Base-by-base conservation (phyloP, 2,329 filamentous ascomycete species). In the Epichloe typhina region DNA sequence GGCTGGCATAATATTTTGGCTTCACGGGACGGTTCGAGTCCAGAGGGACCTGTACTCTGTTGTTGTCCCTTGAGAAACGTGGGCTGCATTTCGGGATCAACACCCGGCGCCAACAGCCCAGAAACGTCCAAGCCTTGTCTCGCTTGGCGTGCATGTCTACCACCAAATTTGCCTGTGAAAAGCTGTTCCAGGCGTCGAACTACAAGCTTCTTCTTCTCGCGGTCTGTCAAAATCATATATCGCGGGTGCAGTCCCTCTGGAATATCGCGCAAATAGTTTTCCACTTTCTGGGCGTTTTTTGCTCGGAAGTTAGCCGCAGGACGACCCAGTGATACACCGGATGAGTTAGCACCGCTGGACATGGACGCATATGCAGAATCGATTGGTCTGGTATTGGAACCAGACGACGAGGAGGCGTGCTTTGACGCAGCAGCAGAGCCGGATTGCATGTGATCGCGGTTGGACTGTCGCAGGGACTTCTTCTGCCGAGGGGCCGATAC, bases 121-220 rank as follows among this genome's bases (percentile, higher is more conserved):
- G 52, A 47, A 0, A 56, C 56, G 15, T 59, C 55, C 15, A 52
- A 46, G 3, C 50, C 37, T 12, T 53, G 59, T 51, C 56, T 65
- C 43, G 54, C 60, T 13, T 55, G 62, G 38, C 54, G 59, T 36
- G 56, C 45, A 66, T 72, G 62, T 60, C 70, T 66, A 4, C 69
- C 69, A 4, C 64, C 66, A 17, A 75, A 72, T 60, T 83, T 86
- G 3, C 88, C 88, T 0, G 86, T 88, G 54, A 93, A 94, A 1
- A 94, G 73, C 55, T 90, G 85, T 60, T 94, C 88, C 5, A 94
- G 65, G 2, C 86, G 77, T 50, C 80, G 76, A 2, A 91, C 88
- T 0, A 91, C 83, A 19, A 89, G 61, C 61, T 83, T 88, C 69
- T 87, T 88, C 69, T 80, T 88, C 5, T 84, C 77, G 56, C 79